Percentiles rank a stretch among this genome's conserved stretches.
Evolutionary conservation across 208 protist species (phyloP).

Genomic region (Giardia duodenalis): DNA sequence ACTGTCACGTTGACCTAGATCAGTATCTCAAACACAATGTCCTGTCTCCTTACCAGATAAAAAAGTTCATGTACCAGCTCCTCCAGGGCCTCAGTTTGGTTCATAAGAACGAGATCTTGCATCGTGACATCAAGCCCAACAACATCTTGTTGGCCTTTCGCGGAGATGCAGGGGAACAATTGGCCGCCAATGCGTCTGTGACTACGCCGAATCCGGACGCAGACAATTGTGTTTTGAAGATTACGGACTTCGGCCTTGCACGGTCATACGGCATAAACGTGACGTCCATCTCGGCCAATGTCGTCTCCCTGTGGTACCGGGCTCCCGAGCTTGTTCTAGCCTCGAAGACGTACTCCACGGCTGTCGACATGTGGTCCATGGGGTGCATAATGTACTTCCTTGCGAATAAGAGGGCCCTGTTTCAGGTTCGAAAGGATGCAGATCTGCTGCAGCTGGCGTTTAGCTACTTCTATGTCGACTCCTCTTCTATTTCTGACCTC

Average conservation of each 20-base stretch:
- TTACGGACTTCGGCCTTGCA: conserved; percentile 39
- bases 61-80: background rate
- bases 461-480: background rate
- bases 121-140: background rate
- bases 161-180: background rate
- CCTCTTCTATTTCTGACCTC: background rate
- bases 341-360: conserved; percentile 31
- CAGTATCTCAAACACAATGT: conserved; percentile 52
- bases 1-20: conserved; percentile 59
- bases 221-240: conserved; percentile 14
- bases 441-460: background rate
- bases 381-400: conserved; percentile 38
- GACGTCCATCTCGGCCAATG: background rate
- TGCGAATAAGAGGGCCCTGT: background rate
- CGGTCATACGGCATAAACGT: conserved; percentile 23
- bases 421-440: conserved; percentile 9
- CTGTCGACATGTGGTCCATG: conserved; percentile 35
- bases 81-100: background rate
- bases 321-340: conserved; percentile 35
- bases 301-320: conserved; percentile 42
- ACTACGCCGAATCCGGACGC: background rate
- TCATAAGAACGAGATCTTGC: background rate
- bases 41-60: background rate
- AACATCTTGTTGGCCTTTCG: background rate
- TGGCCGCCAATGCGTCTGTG: background rate